A percentile compares a stretch with the other conserved stretches of the same genome.
Conservation (phyloP, 768 basidiomycete species). For the Russula brevipes region DNA sequence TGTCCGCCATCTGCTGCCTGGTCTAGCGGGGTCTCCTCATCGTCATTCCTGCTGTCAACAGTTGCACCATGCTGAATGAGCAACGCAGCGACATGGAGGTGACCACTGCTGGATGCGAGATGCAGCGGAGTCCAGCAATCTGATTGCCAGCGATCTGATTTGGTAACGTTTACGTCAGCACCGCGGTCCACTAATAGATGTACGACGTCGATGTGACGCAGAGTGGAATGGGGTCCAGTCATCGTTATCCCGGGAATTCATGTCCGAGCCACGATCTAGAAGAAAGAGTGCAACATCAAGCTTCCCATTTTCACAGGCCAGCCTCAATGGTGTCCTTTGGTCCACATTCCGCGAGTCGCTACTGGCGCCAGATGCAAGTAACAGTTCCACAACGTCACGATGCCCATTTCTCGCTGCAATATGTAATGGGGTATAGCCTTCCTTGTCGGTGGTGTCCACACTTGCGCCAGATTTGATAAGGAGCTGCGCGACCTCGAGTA, state of each 20-base stretch:
- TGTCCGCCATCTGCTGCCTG: neutral
- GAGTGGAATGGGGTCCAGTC: too few relatives aligned
- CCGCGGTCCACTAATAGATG: too few relatives aligned
- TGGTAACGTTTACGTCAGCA: too few relatives aligned
- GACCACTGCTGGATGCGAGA: too few relatives aligned
- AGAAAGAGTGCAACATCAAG: neutral
- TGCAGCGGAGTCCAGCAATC: too few relatives aligned
- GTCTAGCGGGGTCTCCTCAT: neutral
- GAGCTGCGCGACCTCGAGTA: neutral
- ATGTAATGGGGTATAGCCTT: slow-evolving; percentile 6
- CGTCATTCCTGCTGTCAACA: too few relatives aligned
- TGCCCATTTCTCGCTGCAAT: neutral
- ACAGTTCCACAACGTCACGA: neutral
- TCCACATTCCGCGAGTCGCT: neutral
- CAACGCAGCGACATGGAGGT: too few relatives aligned
- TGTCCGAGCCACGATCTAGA: neutral
- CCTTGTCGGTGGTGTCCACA: neutral
- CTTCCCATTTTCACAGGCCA: neutral
- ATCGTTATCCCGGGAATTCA: too few relatives aligned
- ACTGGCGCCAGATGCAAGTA: neutral
- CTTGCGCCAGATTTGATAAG: neutral
- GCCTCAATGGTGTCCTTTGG: neutral
- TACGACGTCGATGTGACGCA: too few relatives aligned
- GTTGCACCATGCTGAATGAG: too few relatives aligned
- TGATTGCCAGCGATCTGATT: too few relatives aligned